These are phyloP conservation scores for Nemania sp. DNA, from an alignment of 2,329 filamentous ascomycete genomes.

Conservation along the genomic window DNA sequence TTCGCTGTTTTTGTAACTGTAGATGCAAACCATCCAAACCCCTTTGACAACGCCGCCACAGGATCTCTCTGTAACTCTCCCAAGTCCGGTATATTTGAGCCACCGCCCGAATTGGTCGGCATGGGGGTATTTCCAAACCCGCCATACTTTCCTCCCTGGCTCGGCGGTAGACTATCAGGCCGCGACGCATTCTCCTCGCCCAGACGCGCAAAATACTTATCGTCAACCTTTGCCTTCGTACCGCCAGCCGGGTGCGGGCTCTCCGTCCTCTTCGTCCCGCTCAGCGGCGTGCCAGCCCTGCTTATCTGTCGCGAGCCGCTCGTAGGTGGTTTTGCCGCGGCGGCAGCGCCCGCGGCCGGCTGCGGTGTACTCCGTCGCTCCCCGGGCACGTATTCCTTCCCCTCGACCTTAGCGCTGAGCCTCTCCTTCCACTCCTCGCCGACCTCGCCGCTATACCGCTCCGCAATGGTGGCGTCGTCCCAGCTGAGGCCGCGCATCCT, in stretches of 20 bases:
- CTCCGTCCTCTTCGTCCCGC: conserved; percentile 55
- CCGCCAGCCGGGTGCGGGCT: conserved; percentile 55
- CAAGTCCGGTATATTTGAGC: conserved; percentile 70
- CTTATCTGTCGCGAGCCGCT: conserved; percentile 46
- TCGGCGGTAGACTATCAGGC: conserved; percentile 80
- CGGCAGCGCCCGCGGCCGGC: conserved; percentile 49
- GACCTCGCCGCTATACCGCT: conserved; percentile 88
- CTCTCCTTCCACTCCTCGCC: conserved; percentile 97
- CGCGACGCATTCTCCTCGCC: conserved; percentile 85
- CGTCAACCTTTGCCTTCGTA: conserved; percentile 75
- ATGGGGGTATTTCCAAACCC: conserved; percentile 87
- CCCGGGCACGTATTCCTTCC: conserved; percentile 82
- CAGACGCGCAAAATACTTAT: conserved; percentile 89
- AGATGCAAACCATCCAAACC: conserved; percentile 92
- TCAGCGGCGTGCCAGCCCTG: conserved; percentile 55
- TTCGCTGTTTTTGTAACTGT: conserved; percentile 92
- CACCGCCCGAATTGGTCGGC: conserved; percentile 59
- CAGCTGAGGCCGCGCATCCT: conserved; percentile 77
- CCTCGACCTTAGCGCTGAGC: conserved; percentile 87
- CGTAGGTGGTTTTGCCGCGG: conserved; percentile 52
- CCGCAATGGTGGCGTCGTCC: conserved; percentile 89
- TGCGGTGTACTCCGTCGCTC: conserved; percentile 65
- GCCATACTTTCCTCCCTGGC: conserved; percentile 89
- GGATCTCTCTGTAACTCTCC: conserved; percentile 94
- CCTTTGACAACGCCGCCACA: conserved; percentile 86